Evolutionary conservation across 805 yeast genomes (phyloP).

Genomic region (Metahyphopichia silvanorum): DNA sequence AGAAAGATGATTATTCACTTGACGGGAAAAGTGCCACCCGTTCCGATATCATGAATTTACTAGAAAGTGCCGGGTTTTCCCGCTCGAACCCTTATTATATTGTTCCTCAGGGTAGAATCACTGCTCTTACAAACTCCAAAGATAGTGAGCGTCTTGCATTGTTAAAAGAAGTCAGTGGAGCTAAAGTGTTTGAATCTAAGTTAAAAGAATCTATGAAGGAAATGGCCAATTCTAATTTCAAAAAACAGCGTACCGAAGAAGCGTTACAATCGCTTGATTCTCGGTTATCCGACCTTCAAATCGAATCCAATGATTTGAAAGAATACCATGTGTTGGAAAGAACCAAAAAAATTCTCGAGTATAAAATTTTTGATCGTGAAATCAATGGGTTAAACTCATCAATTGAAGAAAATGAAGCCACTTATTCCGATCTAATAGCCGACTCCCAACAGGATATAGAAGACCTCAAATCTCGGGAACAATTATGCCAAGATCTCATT

Average conservation of each 20-base stretch:
- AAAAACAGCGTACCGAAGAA: slow-evolving; percentile 70
- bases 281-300: slow-evolving; percentile 72
- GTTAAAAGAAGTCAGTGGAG: slow-evolving; percentile 92
- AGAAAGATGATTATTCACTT: slow-evolving; percentile 85
- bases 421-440: slow-evolving; percentile 48
- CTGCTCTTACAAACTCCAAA: slow-evolving; percentile 83
- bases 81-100: slow-evolving; percentile 90
- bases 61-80: slow-evolving; percentile 92
- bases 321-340: slow-evolving; percentile 66
- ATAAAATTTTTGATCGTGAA: slow-evolving; percentile 75
- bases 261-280: slow-evolving; percentile 67
- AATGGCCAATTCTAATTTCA: slow-evolving; percentile 68
- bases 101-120: slow-evolving; percentile 94
- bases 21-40: slow-evolving; percentile 78
- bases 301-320: slow-evolving; percentile 74
- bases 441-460: slow-evolving; percentile 53
- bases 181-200: slow-evolving; percentile 82
- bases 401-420: slow-evolving; percentile 58
- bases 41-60: slow-evolving; percentile 72
- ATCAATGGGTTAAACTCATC: slow-evolving; percentile 55
- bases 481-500: slow-evolving; percentile 41
- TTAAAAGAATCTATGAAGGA: slow-evolving; percentile 75
- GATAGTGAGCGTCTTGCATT: slow-evolving; percentile 76
- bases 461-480: slow-evolving; percentile 62
- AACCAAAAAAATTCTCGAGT: slow-evolving; percentile 68